Base-by-base conservation (phyloP, 2,329 filamentous ascomycete species). In the Penicillium sclerotigenum region DNA sequence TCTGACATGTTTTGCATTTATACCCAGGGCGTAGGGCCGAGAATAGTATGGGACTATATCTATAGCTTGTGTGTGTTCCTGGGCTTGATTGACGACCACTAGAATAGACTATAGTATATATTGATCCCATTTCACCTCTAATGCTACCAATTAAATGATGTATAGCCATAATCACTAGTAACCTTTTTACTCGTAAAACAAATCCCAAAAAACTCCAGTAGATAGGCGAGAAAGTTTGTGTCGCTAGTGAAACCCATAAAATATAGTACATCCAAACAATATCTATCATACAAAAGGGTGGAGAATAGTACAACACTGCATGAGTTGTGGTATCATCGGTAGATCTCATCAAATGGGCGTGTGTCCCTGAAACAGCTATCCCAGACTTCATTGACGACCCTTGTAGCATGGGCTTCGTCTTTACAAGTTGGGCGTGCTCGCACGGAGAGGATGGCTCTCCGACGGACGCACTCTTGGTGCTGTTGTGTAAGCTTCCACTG, bases 321-420 rank as follows among this genome's bases (percentile, higher is more conserved):
- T n/a, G 26, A 13, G 26, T 33, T 47, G 36, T 58, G 56, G 52
- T 65, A 61, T 76, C 66, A 80, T 69, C 90, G 87, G 74, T 96
- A 99, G 51, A 99, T 91, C 73, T 97, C 93, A 73, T 97, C 91
- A 75, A 99, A 99, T 2, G 94, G 94, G 68, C 94, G 81, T 4
- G 93, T 97, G 75, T 99, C 94, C 49, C 84, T 80, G 73, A 96
- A 99, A 74, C 94, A 99, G 67, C 91, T 97, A 65, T 96, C 92
- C 91, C 93, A 99, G n/a, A 99, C 94, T 75, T 96, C 88, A 75
- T 97, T 94, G 56, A 99, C 91, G 26, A 95, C 87, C 76, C 89
- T 90, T 49, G 85, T 83, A 4, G 94, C 94, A 64, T 97, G 90
- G 14, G 87, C 86, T 66, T 96, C 87, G 73, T 96, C 89, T 73